A percentile compares a stretch with the other conserved stretches of the same genome.
phyloP scores from a whole-genome alignment of 2,329 filamentous ascomycete species.

The Penicillium brevicompactum region DNA sequence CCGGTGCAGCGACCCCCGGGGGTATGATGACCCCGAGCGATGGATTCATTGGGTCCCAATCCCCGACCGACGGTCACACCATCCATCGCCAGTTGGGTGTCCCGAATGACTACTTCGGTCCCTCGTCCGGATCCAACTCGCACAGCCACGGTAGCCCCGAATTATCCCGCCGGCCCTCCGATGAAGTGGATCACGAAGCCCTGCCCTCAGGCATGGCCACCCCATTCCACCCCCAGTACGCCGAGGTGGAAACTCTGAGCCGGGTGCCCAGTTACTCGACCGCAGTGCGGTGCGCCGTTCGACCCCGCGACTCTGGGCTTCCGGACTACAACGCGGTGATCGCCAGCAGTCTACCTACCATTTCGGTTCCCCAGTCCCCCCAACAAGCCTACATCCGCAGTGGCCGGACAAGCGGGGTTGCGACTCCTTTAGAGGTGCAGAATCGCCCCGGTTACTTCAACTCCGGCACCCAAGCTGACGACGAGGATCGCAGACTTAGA shows the following conservation, averaged over 20 bases:
- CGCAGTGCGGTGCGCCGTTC: slow-evolving; percentile 67
- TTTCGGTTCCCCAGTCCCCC: slow-evolving; percentile 36
- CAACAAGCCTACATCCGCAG: slow-evolving; percentile 42
- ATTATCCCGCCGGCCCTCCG: slow-evolving; percentile 50
- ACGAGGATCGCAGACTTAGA: slow-evolving; percentile 43
- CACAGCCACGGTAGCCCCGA: slow-evolving; percentile 37
- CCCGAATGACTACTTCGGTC: slow-evolving; percentile 35
- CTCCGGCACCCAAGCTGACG: slow-evolving; percentile 33
- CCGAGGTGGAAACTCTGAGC: slow-evolving; percentile 65
- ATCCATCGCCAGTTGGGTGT: slow-evolving; percentile 31
- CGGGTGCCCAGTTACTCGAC: slow-evolving; percentile 79
- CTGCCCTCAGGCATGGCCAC: slow-evolving; percentile 48
- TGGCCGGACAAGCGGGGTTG: slow-evolving; percentile 37
- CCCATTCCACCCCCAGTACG: slow-evolving; percentile 46
- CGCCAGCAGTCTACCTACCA: slow-evolving; percentile 28
- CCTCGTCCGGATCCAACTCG: slow-evolving; percentile 34
- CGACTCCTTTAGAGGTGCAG: slow-evolving; percentile 31
- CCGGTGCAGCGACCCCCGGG: slow-evolving; percentile 17
- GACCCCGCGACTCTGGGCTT: slow-evolving; percentile 55
- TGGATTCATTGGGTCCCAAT: slow-evolving; percentile 15
- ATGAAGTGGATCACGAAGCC: slow-evolving; percentile 50
- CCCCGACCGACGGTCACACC: slow-evolving; percentile 21
- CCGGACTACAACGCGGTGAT: slow-evolving; percentile 68
- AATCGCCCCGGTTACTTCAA: slow-evolving; percentile 30
- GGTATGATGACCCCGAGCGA: slow-evolving; percentile 23